Evolutionary conservation across 805 yeast genomes (phyloP), one percentile per base, ranked within the genome.

Genomic region (Lachancea lanzarotensis): DNA sequence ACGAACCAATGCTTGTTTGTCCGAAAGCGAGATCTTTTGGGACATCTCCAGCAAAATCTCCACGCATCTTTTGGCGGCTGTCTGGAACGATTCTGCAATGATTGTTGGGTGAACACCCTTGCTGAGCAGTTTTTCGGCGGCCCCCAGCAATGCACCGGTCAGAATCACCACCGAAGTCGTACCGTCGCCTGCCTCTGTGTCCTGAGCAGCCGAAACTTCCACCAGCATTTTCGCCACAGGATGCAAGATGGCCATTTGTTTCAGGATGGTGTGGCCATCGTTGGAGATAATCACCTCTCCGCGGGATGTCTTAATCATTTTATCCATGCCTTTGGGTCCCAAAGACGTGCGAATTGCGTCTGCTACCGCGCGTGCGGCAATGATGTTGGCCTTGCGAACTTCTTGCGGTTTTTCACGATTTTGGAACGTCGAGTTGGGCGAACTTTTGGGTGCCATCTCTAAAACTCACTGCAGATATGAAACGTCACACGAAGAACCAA

Each of bases 241-340:
- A 64, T 93, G 98, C 63, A 93, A 75, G 41, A 93, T 95, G 1
- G 98, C 98, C 98, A 93, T 93, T 66, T 93, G 97, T 58, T 86
- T 82, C 55, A 91, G 72, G 55, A 93, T 93, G 2, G 99, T 93
- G 67, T 95, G 98, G 29, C 99, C 99, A 68, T 93, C 99, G 66
- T 93, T 93, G 51, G 98, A 89, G 55, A 93, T 90, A 59, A 90
- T 83, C 56, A 91, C 85, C 61, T 93, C 89, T 33, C 98, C 98
- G 47, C 76, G 78, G 41, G 90, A 83, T 16, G 98, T 90, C 68
- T 88, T 88, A 70, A 87, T 88, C 98, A 93, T 91, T 72, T 93
- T 93, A 67, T 93, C 99, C 98, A 93, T 93, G 49, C 99, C 99
- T 67, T 89, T 91, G 45, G 99, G 99, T 17, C 99, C 99, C 48